Evolutionary conservation across 2,329 filamentous ascomycete species (phyloP), one percentile per base, ranked within the genome.

Genomic region (Nannizziopsis arthrosporioides): DNA sequence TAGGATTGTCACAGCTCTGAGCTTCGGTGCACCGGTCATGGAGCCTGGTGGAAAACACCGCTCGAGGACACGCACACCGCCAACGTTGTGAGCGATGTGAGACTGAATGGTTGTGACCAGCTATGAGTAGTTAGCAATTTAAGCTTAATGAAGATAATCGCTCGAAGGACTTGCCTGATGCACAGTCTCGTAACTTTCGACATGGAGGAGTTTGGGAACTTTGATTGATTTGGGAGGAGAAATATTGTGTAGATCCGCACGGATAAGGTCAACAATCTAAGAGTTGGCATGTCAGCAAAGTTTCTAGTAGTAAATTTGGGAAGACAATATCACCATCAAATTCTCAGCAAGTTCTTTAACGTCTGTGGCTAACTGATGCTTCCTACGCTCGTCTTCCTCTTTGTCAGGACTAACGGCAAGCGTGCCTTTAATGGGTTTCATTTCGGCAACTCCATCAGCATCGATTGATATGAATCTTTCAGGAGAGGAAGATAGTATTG

Each of bases 21-120:
- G 89, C 72, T 96, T 96, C 0, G 90, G 92, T 0, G 90, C 90
- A 5, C 92, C 92, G 1, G 90, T 96, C 92, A 96, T 96, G 58
- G 84, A 90, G 0, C 92, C 90, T 0, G 92, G 88, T 0, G 92
- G 90, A 0, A 96, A 53, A 15, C 51, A 53, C 6, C 48, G 51
- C 42, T 53, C 45, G 6, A 53, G 36, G 19, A 51, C 51, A 31
- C 49, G 44, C 15, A 53, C 48, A 15, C 51, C 48, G 9, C 51
- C 51, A 27, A 53, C 48, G 31, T 53, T 51, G 35, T 42, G 45
- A 5, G 51, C 51, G 22, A 53, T 53, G 14, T 53, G 51, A 2
- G 51, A 53, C 40, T 53, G 51, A 9, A 53, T 53, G 36, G 51
- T 53, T 14, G 51, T 53, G 18, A 53, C 51, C 37, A 53, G 48